A percentile compares a stretch with the other conserved stretches of the same genome.
Evolutionary conservation across 495 filamentous ascomycete species (phyloP).

Genomic region (Hyaloscypha finlandica): DNA sequence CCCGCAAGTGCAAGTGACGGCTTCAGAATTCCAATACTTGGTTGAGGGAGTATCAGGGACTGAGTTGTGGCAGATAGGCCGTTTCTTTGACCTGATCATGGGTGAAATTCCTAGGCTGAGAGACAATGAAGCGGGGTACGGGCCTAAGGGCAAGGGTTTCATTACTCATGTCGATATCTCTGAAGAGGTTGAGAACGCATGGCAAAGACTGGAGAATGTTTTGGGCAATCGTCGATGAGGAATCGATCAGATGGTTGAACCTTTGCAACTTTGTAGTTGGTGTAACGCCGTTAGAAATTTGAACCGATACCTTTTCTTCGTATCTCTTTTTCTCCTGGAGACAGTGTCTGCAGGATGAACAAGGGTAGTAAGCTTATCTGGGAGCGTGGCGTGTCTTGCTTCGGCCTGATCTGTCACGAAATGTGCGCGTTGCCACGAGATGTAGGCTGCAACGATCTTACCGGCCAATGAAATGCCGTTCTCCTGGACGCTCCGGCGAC

Average conservation of each 20-base stretch:
- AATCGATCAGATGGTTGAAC: too few species aligned
- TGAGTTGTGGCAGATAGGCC: slow-evolving; percentile 32
- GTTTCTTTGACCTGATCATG: slow-evolving; percentile 26
- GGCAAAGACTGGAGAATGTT: slow-evolving; percentile 19
- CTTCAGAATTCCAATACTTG: slow-evolving; percentile 23
- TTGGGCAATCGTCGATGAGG: slow-evolving; percentile 11
- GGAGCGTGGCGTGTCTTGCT: too few species aligned
- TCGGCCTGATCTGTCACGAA: too few species aligned
- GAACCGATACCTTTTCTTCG: not conserved
- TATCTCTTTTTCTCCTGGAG: too few species aligned
- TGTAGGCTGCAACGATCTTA: too few species aligned
- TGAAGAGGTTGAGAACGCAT: slow-evolving; percentile 34
- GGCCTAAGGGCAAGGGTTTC: slow-evolving; percentile 39
- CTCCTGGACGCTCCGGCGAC: too few species aligned
- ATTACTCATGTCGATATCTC: slow-evolving; percentile 43
- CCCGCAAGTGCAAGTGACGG: slow-evolving; percentile 28
- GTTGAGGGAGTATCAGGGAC: slow-evolving; percentile 2
- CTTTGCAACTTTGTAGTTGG: too few species aligned
- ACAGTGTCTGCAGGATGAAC: too few species aligned
- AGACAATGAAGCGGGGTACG: slow-evolving; percentile 42
- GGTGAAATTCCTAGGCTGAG: slow-evolving; percentile 33
- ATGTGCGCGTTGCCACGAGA: too few species aligned
- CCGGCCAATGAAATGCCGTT: too few species aligned
- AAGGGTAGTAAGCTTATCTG: too few species aligned
- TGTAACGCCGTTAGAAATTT: too few species aligned